These are phyloP conservation scores for Coniochaeta sp. DNA, from an alignment of 2,329 filamentous ascomycete species.

Conservation along the genomic window DNA sequence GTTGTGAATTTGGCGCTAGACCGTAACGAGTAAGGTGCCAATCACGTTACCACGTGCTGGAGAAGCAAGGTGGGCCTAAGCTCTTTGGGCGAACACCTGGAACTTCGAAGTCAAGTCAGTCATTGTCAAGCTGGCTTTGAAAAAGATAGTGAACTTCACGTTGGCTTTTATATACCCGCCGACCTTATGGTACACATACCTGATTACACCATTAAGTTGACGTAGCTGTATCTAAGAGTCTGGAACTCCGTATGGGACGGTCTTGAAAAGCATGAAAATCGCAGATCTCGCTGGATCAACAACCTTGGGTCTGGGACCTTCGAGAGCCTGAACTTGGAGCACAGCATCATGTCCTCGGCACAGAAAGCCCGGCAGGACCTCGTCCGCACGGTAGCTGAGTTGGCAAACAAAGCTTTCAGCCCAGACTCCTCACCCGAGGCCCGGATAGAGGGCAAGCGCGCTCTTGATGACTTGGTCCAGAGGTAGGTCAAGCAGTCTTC, in stretches of 20 bases:
- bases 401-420: conserved; percentile 41
- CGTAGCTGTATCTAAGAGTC: background rate
- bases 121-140: no score
- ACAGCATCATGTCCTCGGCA: background rate
- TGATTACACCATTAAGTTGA: background rate
- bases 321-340: background rate
- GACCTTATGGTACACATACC: no score
- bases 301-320: background rate
- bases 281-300: background rate
- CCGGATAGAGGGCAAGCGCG: conserved; percentile 25
- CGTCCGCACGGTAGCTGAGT: conserved; percentile 26
- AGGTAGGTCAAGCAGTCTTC: conserved; percentile 29
- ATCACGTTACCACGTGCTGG: conserved; percentile 4
- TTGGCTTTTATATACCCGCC: no score
- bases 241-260: background rate
- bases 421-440: conserved; percentile 25
- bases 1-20: background rate
- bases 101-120: no score
- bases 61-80: background rate
- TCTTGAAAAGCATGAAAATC: background rate
- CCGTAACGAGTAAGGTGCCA: background rate
- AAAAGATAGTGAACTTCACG: no score
- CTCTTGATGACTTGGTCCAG: conserved; percentile 40
- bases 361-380: conserved; percentile 19
- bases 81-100: no score